phyloP scores from a whole-genome alignment of 441 rosid genomes.

The Adansonia madagascariensis region DNA sequence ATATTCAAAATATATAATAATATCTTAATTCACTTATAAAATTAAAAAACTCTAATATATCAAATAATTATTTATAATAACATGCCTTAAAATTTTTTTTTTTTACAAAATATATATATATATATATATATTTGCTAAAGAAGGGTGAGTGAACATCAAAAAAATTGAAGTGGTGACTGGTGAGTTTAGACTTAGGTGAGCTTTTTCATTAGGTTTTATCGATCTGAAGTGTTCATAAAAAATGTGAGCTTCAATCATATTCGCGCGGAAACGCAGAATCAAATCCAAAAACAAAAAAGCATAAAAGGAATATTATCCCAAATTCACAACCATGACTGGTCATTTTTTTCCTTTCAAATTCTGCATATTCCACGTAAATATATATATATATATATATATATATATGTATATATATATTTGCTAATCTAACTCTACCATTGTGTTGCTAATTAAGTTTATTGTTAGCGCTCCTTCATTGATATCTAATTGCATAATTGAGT shows the following conservation, averaged over 20 bases:
- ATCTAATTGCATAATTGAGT: constrained; percentile 16
- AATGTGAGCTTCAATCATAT: not conserved
- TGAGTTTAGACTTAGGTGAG: not conserved
- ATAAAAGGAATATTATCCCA: not conserved
- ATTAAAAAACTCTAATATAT: no score
- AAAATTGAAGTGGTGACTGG: not conserved
- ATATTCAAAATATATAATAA: no score
- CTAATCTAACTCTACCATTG: not conserved
- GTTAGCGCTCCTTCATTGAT: not conserved
- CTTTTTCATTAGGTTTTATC: not conserved
- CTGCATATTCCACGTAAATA: not conserved
- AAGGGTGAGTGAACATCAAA: no score
- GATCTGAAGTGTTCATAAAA: not conserved
- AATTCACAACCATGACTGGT: constrained; percentile 25
- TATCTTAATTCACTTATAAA: no score
- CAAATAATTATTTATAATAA: no score
- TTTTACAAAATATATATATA: no score
- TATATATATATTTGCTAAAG: no score
- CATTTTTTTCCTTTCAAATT: not conserved
- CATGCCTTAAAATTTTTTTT: no score
- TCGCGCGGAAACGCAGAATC: not conserved
- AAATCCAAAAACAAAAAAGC: not conserved
- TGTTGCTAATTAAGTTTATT: not conserved
- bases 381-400: no score
- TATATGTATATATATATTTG: not conserved